Evolutionary conservation across 2,329 filamentous ascomycete species (phyloP).

Genomic region (Thielaviopsis musarum): DNA sequence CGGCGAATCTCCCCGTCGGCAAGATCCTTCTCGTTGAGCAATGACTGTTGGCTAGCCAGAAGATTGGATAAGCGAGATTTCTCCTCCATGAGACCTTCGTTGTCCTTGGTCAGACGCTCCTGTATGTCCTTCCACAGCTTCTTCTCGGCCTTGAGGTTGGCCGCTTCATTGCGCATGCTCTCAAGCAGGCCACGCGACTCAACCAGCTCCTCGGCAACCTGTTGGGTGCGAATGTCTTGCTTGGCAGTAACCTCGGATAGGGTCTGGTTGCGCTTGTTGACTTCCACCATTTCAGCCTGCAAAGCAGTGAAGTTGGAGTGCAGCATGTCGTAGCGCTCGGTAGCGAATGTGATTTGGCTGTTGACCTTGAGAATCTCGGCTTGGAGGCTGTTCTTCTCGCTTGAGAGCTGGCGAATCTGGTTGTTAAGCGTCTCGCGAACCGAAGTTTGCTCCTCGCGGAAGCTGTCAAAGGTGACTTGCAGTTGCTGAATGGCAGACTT

Average conservation of each 20-base stretch:
- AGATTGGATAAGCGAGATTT: conserved; percentile 68
- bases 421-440: conserved; percentile 71
- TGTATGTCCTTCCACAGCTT: conserved; percentile 90
- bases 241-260: conserved; percentile 73
- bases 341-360: conserved; percentile 67
- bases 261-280: conserved; percentile 65
- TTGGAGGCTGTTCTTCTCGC: conserved; percentile 69
- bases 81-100: conserved; percentile 69
- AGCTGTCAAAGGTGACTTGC: conserved; percentile 77
- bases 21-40: conserved; percentile 84
- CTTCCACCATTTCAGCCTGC: conserved; percentile 67
- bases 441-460: conserved; percentile 67
- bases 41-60: conserved; percentile 66
- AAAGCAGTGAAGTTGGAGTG: conserved; percentile 74
- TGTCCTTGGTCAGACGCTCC: conserved; percentile 72
- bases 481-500: conserved; percentile 67
- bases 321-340: conserved; percentile 75
- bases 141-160: conserved; percentile 90
- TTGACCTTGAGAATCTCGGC: conserved; percentile 63
- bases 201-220: conserved; percentile 82
- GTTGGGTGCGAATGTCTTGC: conserved; percentile 78
- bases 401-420: conserved; percentile 65
- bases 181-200: conserved; percentile 70
- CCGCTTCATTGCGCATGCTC: conserved; percentile 75
- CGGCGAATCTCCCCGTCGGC: conserved; percentile 67